Percentiles rank a stretch among this genome's conserved stretches.
These are phyloP conservation scores for Centaurea solstitialis DNA, from an alignment of 129 eudicot species.

Conservation along the genomic window DNA sequence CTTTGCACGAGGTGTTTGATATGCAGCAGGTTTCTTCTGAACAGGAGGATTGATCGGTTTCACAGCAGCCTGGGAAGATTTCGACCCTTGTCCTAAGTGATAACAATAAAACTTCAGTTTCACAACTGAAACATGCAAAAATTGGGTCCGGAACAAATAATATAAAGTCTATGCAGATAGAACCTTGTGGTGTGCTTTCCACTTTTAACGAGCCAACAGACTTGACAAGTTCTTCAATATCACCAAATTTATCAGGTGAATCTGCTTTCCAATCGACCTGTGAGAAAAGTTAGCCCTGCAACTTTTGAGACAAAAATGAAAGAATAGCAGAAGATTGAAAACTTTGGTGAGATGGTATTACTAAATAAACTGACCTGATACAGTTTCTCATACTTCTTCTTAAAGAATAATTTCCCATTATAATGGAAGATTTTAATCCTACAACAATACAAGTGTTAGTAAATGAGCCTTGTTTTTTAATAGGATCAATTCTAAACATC, in stretches of 20 bases:
- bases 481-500: background rate
- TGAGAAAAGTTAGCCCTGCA: slow-evolving; percentile 18
- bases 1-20: slow-evolving; percentile 97
- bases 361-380: slow-evolving; percentile 60
- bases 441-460: slow-evolving; percentile 19
- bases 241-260: slow-evolving; percentile 79
- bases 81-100: slow-evolving; percentile 66
- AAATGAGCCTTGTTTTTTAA: slow-evolving; percentile 12
- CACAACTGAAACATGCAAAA: slow-evolving; percentile 4
- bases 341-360: background rate
- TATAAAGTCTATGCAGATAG: background rate
- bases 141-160: background rate
- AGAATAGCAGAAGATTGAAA: background rate
- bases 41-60: slow-evolving; percentile 56
- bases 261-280: slow-evolving; percentile 99
- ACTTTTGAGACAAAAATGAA: slow-evolving; percentile 5
- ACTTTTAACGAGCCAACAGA: slow-evolving; percentile 67
- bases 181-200: slow-evolving; percentile 67
- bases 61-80: slow-evolving; percentile 45
- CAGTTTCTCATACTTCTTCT: slow-evolving; percentile 80
- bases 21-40: slow-evolving; percentile 90
- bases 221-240: slow-evolving; percentile 66
- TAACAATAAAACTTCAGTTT: slow-evolving; percentile 11
- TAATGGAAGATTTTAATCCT: slow-evolving; percentile 90
- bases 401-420: slow-evolving; percentile 75